Percentiles rank a stretch among this genome's conserved stretches.
phyloP scores from a whole-genome alignment of 2,329 filamentous ascomycete species.

The Trichoderma arundinaceum region DNA sequence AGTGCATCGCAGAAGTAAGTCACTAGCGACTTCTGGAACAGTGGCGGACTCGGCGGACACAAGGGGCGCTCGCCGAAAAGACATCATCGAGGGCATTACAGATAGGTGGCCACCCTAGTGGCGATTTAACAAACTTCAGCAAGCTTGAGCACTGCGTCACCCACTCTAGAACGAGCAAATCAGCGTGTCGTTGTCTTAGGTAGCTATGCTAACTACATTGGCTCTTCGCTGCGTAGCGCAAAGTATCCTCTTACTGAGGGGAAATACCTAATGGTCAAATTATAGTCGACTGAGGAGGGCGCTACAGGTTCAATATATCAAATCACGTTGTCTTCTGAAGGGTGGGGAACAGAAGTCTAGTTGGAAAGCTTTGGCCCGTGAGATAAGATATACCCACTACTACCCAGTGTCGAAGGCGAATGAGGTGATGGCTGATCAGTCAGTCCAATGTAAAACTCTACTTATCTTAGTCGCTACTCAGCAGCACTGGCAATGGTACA shows the following conservation, averaged over 20 bases:
- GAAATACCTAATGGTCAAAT: not conserved
- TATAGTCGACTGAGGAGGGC: not conserved
- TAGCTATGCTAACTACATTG: not conserved
- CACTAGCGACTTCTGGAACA: no score
- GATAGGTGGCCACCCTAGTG: not conserved
- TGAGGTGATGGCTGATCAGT: no score
- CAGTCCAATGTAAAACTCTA: no score
- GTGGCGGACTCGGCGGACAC: no score
- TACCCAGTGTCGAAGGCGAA: no score
- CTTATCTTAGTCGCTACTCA: no score
- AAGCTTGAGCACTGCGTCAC: not conserved
- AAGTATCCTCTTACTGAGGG: not conserved
- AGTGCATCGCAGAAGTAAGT: not conserved
- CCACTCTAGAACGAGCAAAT: not conserved
- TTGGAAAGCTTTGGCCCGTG: not conserved
- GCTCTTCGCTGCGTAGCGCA: not conserved
- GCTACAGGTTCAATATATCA: not conserved
- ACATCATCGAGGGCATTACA: not conserved
- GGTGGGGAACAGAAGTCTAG: not conserved
- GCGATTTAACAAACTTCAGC: not conserved
- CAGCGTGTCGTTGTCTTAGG: not conserved
- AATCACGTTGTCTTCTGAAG: not conserved
- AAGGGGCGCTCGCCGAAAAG: not conserved
- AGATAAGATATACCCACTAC: no score
- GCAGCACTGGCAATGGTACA: no score